phyloP scores from a whole-genome alignment of 2,329 filamentous ascomycete species.

The Emmonsiellopsis sp. region DNA sequence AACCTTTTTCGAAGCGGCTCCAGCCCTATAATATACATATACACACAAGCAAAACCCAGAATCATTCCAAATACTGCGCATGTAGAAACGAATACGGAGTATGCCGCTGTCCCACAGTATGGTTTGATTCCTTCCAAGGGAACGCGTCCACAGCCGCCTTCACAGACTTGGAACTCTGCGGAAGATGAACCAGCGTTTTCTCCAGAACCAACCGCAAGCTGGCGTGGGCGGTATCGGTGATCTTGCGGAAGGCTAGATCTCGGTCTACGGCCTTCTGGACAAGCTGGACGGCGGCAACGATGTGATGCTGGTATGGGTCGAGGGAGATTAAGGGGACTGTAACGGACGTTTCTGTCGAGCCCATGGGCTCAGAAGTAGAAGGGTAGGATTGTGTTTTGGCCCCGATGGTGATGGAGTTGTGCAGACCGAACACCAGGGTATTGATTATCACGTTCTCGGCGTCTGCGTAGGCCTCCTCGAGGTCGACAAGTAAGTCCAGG shows the following conservation, averaged over 20 bases:
- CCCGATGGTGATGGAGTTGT: conserved; percentile 17
- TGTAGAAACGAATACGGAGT: too few species aligned
- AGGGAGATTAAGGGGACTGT: conserved; percentile 19
- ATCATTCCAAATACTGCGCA: too few species aligned
- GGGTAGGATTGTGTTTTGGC: not conserved
- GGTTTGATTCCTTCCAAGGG: not conserved
- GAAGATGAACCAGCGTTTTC: conserved; percentile 17
- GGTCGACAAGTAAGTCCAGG: conserved; percentile 16
- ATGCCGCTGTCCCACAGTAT: too few species aligned
- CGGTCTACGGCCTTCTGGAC: conserved; percentile 19
- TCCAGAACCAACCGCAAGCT: conserved; percentile 17
- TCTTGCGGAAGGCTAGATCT: conserved; percentile 15
- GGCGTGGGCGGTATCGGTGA: conserved; percentile 16
- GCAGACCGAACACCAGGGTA: conserved; percentile 19
- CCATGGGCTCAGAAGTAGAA: not conserved
- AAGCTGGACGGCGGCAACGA: conserved; percentile 21
- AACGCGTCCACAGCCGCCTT: not conserved
- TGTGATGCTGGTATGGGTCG: conserved; percentile 23
- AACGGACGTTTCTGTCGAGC: conserved; percentile 1
- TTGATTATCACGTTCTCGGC: conserved; percentile 20
- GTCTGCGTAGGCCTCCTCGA: conserved; percentile 14
- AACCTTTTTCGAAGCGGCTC: too few species aligned
- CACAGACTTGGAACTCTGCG: conserved; percentile 22
- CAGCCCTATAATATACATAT: too few species aligned
- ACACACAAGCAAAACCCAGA: too few species aligned